Conservation (phyloP, 495 filamentous ascomycete genomes). For the Aspergillus panamensis region DNA sequence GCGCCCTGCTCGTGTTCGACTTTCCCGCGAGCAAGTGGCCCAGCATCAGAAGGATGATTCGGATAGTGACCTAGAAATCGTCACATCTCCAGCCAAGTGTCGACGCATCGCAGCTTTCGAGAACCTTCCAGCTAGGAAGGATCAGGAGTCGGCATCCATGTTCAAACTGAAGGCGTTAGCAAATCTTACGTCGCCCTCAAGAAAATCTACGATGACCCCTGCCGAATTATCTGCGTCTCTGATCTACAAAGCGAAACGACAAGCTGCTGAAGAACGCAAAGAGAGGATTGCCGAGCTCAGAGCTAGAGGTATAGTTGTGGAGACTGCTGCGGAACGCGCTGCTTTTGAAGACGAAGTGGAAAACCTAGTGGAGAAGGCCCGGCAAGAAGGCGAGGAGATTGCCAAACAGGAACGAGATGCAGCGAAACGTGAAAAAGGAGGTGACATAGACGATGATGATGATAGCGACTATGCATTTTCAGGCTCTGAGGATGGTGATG, state of each 20-base stretch:
- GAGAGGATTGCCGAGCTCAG: slow-evolving; percentile 73
- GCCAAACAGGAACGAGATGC: slow-evolving; percentile 69
- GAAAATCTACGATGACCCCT: slow-evolving; percentile 57
- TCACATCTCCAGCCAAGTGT: slow-evolving; percentile 44
- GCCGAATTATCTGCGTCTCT: slow-evolving; percentile 67
- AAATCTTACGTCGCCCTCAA: slow-evolving; percentile 63
- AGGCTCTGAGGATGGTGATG: slow-evolving; percentile 44
- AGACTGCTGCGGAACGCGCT: slow-evolving; percentile 80
- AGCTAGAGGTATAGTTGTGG: slow-evolving; percentile 75
- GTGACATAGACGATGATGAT: slow-evolving; percentile 50
- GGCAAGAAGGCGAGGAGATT: slow-evolving; percentile 75
- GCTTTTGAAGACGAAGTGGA: slow-evolving; percentile 78
- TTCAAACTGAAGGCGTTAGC: slow-evolving; percentile 68
- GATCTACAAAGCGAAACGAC: slow-evolving; percentile 65
- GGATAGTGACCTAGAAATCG: slow-evolving; percentile 64
- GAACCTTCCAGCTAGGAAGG: slow-evolving; percentile 54
- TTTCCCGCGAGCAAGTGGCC: slow-evolving; percentile 39
- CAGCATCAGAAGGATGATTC: slow-evolving; percentile 50
- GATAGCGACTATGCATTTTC: slow-evolving; percentile 43
- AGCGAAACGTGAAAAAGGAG: slow-evolving; percentile 65
- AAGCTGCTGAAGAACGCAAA: slow-evolving; percentile 75
- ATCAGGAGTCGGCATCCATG: slow-evolving; percentile 61
- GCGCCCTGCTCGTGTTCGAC: slow-evolving; percentile 38
- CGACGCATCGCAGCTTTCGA: slow-evolving; percentile 61
- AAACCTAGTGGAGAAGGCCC: slow-evolving; percentile 78